Evolutionary conservation across 495 filamentous ascomycete genomes (phyloP), one percentile per base, ranked within the genome.

Genomic region (Pseudotulostoma volvatum): DNA sequence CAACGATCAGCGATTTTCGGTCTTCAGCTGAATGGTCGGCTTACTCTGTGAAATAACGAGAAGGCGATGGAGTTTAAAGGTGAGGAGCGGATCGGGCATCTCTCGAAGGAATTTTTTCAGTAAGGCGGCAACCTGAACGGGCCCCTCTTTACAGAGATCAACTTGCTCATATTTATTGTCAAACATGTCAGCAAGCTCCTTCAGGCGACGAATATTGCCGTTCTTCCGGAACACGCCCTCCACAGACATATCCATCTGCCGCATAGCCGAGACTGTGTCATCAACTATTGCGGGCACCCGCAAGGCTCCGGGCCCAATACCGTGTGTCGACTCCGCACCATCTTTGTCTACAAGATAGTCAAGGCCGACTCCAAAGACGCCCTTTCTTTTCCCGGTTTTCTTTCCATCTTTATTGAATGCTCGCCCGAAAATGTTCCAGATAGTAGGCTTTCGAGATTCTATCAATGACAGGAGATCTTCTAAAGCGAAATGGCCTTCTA

Each of bases 181-280:
- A 37, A 96, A 80, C 46, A 74, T 63, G 31, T 88, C 84, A 18
- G 79, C 74, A 14, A 92, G 61, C 38, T 94, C 86, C 44, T 80
- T 81, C 18, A 96, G 67, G 36, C 83, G 78, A 50, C 81, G 79
- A 54, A 99, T 95, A 52, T 95, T 96, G 42, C 90, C 90, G 51
- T 95, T 99, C 68, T 99, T 99, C 39, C 90, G 80, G 72, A 99
- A 99, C 34, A 99, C 88, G 50, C 92, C 92, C 53, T 99, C 90
- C 5, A 96, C 84, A 13, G 85, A 93, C 70, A 99, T 93, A 59
- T 99, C 90, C 86, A 96, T 99, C 52, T 84, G 88, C 44, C 84
- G 76, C 83, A 99, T 90, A 18, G 87, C 83, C 3, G 81, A 81
- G 9, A 96, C 74, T 18, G 86, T 74, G 50, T 96, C 92, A 51